Conservation (phyloP, 176 grass and related monocot genomes). For the Chloris gayana region DNA sequence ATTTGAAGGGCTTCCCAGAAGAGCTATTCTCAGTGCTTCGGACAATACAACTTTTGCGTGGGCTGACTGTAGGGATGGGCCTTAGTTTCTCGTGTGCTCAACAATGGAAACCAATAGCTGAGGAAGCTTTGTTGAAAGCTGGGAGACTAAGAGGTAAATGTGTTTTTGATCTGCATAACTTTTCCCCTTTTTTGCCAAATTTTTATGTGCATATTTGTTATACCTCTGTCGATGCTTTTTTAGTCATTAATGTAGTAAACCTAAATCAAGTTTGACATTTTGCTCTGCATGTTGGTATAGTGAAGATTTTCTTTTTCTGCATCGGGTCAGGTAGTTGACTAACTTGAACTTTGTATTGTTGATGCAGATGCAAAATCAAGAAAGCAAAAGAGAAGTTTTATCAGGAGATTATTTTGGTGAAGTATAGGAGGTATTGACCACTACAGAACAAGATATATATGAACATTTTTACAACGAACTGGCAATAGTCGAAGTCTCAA, state of each 20-base stretch:
- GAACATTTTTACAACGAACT: not conserved
- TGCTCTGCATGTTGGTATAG: not conserved
- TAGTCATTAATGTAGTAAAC: not conserved
- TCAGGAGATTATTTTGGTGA: constrained; percentile 47
- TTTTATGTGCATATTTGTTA: not conserved
- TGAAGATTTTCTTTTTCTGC: not conserved
- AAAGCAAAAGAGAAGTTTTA: constrained; percentile 36
- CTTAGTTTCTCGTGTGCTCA: constrained; percentile 82
- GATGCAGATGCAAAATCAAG: constrained; percentile 39
- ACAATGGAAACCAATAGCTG: constrained; percentile 86
- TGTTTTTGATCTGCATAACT: not conserved
- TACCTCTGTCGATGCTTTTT: not conserved
- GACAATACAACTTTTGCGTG: constrained; percentile 88
- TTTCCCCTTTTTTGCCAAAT: no score
- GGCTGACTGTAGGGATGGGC: constrained; percentile 86
- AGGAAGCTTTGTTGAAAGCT: constrained; percentile 79
- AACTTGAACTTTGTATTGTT: constrained; percentile 6
- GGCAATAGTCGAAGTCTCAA: not conserved
- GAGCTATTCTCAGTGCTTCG: constrained; percentile 83
- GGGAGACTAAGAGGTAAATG: constrained; percentile 68
- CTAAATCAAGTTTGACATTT: not conserved
- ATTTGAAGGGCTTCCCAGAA: constrained; percentile 79
- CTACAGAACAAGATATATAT: constrained; percentile 15
- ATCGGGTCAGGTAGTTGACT: constrained; percentile 8
- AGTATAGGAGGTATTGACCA: not conserved